Conservation (phyloP, 139 green algal species). For the Chlorella sp. region DNA sequence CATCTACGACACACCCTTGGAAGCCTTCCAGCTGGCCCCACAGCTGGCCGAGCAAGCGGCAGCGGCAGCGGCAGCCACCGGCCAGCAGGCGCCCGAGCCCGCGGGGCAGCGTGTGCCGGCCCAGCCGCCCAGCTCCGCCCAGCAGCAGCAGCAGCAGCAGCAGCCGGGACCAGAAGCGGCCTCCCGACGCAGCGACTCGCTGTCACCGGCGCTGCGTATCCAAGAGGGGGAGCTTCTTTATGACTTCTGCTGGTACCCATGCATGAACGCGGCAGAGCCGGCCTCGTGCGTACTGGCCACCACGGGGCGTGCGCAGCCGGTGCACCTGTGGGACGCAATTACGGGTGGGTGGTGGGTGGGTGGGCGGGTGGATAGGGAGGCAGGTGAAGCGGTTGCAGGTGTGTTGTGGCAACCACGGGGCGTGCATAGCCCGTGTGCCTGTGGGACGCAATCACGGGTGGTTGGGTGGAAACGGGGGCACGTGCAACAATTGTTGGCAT, state of each 20-base stretch:
- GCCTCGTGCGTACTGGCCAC: constrained; percentile 82
- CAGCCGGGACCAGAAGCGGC: neutral
- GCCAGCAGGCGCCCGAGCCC: neutral
- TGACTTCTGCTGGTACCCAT: constrained; percentile 84
- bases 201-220: constrained; percentile 58
- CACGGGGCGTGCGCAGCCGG: constrained; percentile 75
- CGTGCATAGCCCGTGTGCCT: no score
- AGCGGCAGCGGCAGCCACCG: neutral
- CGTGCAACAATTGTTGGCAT: no score
- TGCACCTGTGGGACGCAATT: constrained; percentile 88
- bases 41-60: neutral
- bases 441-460: no score
- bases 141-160: neutral
- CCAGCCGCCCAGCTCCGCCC: neutral
- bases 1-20: constrained; percentile 75
- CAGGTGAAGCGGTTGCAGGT: no score
- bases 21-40: constrained; percentile 36
- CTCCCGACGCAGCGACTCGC: constrained; percentile 31
- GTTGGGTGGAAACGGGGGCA: no score
- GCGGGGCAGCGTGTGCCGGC: constrained; percentile 22
- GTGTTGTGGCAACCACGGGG: no score
- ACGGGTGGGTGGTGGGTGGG: constrained; percentile 30
- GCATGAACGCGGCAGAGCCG: constrained; percentile 54
- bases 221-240: constrained; percentile 80
- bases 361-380: no score